Evolutionary conservation across 495 filamentous ascomycete genomes (phyloP).

Genomic region (Viridothelium virens): DNA sequence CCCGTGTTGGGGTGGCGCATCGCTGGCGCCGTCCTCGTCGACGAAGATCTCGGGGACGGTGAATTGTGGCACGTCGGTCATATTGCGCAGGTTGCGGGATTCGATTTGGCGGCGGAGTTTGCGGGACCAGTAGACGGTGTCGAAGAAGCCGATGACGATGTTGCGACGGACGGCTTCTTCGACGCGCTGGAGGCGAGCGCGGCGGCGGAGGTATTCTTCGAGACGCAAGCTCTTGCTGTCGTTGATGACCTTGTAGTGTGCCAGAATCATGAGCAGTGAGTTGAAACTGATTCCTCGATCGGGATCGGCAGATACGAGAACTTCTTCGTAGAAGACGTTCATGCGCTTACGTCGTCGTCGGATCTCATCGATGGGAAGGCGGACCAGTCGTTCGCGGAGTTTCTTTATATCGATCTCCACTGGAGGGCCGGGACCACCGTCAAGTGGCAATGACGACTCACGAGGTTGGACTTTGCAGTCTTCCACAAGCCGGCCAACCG

Average conservation of each 20-base stretch:
- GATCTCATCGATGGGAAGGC: conserved; percentile 69
- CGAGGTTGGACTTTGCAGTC: conserved; percentile 54
- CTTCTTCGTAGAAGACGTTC: conserved; percentile 92
- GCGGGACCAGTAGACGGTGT: conserved; percentile 85
- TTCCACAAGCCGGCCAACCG: conserved; percentile 73
- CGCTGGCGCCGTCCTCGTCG: conserved; percentile 43
- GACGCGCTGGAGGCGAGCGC: conserved; percentile 85
- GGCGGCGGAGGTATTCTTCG: conserved; percentile 89
- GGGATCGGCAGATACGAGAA: conserved; percentile 84
- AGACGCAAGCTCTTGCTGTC: conserved; percentile 92
- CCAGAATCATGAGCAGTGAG: conserved; percentile 88
- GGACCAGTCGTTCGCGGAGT: conserved; percentile 63
- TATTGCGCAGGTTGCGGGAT: conserved; percentile 58
- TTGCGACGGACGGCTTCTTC: conserved; percentile 88
- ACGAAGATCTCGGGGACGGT: conserved; percentile 86
- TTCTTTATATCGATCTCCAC: conserved; percentile 60
- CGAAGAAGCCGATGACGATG: conserved; percentile 88
- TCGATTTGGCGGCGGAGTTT: conserved; percentile 67
- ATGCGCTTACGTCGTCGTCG: conserved; percentile 64
- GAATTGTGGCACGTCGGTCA: conserved; percentile 71
- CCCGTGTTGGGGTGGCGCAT: conserved; percentile 25
- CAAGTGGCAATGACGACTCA: conserved; percentile 40
- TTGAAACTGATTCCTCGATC: conserved; percentile 88
- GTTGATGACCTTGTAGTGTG: conserved; percentile 97
- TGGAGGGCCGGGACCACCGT: conserved; percentile 46